Base-by-base conservation (phyloP, 169 alveolate genomes). In the Plasmodium yoelii region DNA sequence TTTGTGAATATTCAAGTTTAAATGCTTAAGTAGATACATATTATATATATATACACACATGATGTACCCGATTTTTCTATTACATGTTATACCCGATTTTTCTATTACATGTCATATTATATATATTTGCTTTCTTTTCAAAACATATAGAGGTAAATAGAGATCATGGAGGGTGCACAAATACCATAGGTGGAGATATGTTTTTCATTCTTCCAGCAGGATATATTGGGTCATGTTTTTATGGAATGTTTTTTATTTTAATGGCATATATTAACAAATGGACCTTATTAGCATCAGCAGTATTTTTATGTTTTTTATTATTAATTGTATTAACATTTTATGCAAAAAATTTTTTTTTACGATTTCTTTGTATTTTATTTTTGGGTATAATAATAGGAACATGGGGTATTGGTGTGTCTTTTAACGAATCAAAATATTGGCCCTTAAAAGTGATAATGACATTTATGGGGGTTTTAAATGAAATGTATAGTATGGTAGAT, bases 161-260 rank as follows among this genome's bases (percentile, higher is more conserved):
- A 49, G 74, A 93, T 56, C 94, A 90, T 67, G 95, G 95, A 18
- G 95, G 95, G 1, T 88, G 87, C 12, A 93, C 95, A 82, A 72
- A 61, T 57, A 93, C 95, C 49, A 73, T 87, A 8, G 95, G 95
- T 10, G 95, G 95, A 53, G 57, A 63, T 57, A 53, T 53, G 55
- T 87, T 68, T 68, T 13, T 93, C 28, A 93, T 93, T 53, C 67
- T 93, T 26, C 94, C 95, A n/a, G 95, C 95, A 10, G 95, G 95
- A 24, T 93, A 93, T 59, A 28, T 93, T 12, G 95, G 95, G 0
- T 89, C 94, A 46, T 93, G 95, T 49, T 64, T 93, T 53, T 93
- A 93, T 90, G 95, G 95, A 39, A 82, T 88, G 87, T 87, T 89
- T 51, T 90, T 93, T 59, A 75, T 88, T 28, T 82, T 93, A 55